Evolutionary conservation across 345 rosid genomes (phyloP), one percentile per base, ranked within the genome.

Genomic region (Litchi chinensis): DNA sequence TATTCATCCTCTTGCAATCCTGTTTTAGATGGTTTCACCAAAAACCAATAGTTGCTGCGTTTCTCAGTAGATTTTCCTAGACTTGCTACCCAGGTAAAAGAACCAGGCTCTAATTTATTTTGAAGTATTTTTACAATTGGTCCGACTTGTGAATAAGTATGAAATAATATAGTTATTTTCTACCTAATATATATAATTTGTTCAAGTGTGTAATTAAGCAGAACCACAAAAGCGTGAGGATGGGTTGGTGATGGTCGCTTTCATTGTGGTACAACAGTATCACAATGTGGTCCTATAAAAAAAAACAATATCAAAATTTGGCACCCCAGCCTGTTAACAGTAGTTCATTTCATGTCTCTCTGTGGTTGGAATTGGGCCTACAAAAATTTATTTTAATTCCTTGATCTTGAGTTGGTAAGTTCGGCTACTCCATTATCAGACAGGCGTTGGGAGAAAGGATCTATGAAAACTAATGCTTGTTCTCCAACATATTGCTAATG

Each of bases 281-380:
- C 46, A 68, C 60, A 40, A 24, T 3, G 37, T 32, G 37, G 37
- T 32, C 37, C 37, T 3, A 28, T 32, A 1, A 1, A 32, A 32
- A 32, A 32, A 32, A 32, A 32, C 37, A 32, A 3, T 32, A 32
- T 32, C 37, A 32, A 2, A 32, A 32, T 13, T n/a, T 75, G 22
- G 73, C 57, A 52, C 59, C 68, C 79, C 28, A 24, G 43, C 28
- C 13, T 26, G 68, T 59, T 8, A 70, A 79, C 77, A 79, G 22
- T 65, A 68, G 75, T 40, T 81, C 77, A 76, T 40, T 40, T 64
- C 64, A 79, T 68, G 26, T 71, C 39, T 41, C 26, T 41, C 28
- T 15, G 24, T 50, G 76, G 71, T 57, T 48, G 69, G 37, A 18
- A 18, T 68, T 70, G 79, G 80, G 56, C 79, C 87, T 57, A 66